phyloP scores from a whole-genome alignment of 2,329 filamentous ascomycete species.

The Thielaviopsis musarum region DNA sequence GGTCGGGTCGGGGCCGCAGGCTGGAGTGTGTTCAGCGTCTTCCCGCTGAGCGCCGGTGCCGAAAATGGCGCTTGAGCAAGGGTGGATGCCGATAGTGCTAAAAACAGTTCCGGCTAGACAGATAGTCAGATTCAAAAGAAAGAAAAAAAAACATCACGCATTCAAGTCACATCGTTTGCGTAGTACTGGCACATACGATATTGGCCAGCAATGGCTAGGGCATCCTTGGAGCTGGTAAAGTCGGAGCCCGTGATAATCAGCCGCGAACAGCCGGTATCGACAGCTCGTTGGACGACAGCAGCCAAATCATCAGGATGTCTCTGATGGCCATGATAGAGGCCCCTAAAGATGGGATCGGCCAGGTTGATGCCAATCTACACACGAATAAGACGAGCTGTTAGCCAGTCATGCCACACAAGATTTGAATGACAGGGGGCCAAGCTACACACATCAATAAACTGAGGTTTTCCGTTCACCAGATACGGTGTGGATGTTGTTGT shows the following conservation, averaged over 20 bases:
- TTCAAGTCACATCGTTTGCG: no score
- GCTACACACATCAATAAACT: slow-evolving; percentile 44
- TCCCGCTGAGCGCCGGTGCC: slow-evolving; percentile 32
- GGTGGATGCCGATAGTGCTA: slow-evolving; percentile 84
- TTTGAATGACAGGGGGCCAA: background rate
- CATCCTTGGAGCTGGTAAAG: slow-evolving; percentile 58
- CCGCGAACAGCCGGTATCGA: slow-evolving; percentile 65
- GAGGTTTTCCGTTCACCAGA: slow-evolving; percentile 19
- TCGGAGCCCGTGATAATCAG: slow-evolving; percentile 90
- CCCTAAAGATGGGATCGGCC: slow-evolving; percentile 77
- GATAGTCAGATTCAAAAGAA: slow-evolving; percentile 10
- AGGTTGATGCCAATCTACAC: slow-evolving; percentile 81
- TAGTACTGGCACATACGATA: slow-evolving; percentile 37
- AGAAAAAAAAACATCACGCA: background rate
- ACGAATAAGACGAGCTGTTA: background rate
- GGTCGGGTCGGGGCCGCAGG: slow-evolving; percentile 36
- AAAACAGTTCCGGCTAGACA: slow-evolving; percentile 60
- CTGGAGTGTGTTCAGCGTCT: slow-evolving; percentile 31
- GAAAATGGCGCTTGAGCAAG: slow-evolving; percentile 72
- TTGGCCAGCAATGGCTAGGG: slow-evolving; percentile 53
- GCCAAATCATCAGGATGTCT: slow-evolving; percentile 56
- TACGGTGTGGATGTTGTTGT: background rate
- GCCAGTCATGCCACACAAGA: background rate
- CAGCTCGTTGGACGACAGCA: slow-evolving; percentile 62
- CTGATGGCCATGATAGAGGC: slow-evolving; percentile 66